Evolutionary conservation across 768 basidiomycete genomes (phyloP), one percentile per base, ranked within the genome.

Genomic region (Boletus insuetus): DNA sequence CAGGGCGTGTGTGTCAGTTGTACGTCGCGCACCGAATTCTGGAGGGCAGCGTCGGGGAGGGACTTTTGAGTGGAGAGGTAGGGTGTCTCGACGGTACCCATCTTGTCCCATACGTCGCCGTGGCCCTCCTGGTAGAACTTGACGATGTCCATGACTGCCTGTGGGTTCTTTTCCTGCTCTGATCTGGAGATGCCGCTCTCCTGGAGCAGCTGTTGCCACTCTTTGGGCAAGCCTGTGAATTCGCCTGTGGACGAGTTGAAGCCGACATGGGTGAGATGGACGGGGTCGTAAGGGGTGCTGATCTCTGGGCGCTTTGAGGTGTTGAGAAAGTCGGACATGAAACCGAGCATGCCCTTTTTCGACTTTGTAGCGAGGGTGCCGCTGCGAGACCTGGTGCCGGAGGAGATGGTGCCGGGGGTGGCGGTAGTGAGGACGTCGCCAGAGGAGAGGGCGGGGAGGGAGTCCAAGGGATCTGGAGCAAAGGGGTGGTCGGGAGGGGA

Each of bases 231-330:
- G 3, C 97, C 97, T 10, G 93, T 94, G 75, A 95, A 98, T 74
- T 99, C 96, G 55, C 97, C 97, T 0, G 96, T 98, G 53, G 93
- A 96, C 7, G 92, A 91, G 73, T 99, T 98, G 84, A 98, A 98
- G 56, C 96, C 96, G 69, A 99, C 97, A 69, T 99, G 97, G 3
- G 97, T 98, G 66, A 99, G 88, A 76, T 98, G 96, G 38, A 98
- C 96, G 32, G 97, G 97, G 74, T 99, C 97, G 70, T 96, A 98
- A 0, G 97, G 97, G 0, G 94, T 95, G 69, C 91, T 94, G 78
- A 99, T 98, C 74, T 96, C 94, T 14, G 83, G 85, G 13, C 88
- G 83, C 64, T 90, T 92, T 38, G 81, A 80, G 53, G 82, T 78
- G 67, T 81, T 86, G 72, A 92, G 85, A 63, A 93, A 85, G 67